Base-by-base conservation (phyloP, 83 land plant genomes). In the Larix sibirica region DNA sequence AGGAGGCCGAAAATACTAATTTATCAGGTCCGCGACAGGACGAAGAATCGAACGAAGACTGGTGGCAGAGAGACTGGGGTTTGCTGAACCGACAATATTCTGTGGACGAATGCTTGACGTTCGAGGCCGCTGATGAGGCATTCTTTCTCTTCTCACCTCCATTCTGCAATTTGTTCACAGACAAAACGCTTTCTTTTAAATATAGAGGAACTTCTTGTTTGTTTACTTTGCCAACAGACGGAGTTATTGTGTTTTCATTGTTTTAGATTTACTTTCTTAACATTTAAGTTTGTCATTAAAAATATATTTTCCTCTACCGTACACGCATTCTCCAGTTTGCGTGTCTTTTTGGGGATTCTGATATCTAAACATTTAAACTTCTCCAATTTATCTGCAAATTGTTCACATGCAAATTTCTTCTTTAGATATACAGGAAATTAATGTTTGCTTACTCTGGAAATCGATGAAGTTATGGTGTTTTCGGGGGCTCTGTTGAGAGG, bases 31-130 rank as follows among this genome's bases (percentile, higher is more conserved):
- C n/a, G 42, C 50, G 14, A 16, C 23, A 28, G 50, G 28, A 24
- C 21, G 80, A 54, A n/a, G 61, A 50, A 50, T 77, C 79, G 7
- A 61, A 56, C 80, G 61, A 54, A 0, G 42, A 60, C 1, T 58
- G 10, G 33, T 78, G 80, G 80, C 61, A 78, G 56, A 78, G 33
- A 8, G 80, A 78, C 56, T 78, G 80, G 80, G 62, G 80, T 31
- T 78, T 33, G 38, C 38, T 59, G 23, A 33, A 59, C 58, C 58
- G 28, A 74, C 40, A 16, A 16, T 59, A 5, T 31, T 33, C 64
- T 17, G 63, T 28, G 31, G 80, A 78, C 42, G 80, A 78, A 60
- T 78, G 80, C 80, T 60, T 78, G 63, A 20, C 33, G 24, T 78
- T 59, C 58, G 80, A 78, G 62, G 63, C 62, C 16, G 80, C 80